phyloP scores from a whole-genome alignment of 2,329 filamentous ascomycete genomes.

The Clonostachys chloroleuca region DNA sequence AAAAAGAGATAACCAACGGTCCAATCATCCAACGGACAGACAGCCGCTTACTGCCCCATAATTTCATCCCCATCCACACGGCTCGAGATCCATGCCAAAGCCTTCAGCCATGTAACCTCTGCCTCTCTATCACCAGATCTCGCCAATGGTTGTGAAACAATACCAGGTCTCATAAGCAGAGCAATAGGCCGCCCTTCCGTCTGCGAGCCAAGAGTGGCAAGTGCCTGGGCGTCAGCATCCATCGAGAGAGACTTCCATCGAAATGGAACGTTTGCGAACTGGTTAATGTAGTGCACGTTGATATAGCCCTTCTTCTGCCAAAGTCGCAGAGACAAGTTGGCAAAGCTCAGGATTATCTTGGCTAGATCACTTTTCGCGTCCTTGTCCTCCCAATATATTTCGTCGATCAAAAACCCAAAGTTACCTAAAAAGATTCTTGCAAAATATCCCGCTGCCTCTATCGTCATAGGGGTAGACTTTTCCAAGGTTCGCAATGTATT shows the following conservation, averaged over 20 bases:
- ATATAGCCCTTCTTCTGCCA: neutral
- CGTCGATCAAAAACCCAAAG: neutral
- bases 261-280: neutral
- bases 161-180: neutral
- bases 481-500: neutral
- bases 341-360: neutral
- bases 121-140: neutral
- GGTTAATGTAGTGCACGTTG: neutral
- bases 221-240: neutral
- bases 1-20: too few relatives aligned
- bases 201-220: neutral
- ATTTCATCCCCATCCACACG: neutral
- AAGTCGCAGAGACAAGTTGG: neutral
- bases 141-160: neutral
- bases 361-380: neutral
- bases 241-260: neutral
- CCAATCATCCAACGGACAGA: too few relatives aligned
- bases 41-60: too few relatives aligned
- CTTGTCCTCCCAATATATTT: neutral
- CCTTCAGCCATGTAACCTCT: neutral
- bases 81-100: neutral
- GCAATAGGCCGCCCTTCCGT: neutral
- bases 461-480: neutral
- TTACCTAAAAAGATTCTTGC: neutral
- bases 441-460: neutral